Percentiles rank a stretch among this genome's conserved stretches.
phyloP scores from a whole-genome alignment of 768 basidiomycete species.

The Mycena epipterygia region DNA sequence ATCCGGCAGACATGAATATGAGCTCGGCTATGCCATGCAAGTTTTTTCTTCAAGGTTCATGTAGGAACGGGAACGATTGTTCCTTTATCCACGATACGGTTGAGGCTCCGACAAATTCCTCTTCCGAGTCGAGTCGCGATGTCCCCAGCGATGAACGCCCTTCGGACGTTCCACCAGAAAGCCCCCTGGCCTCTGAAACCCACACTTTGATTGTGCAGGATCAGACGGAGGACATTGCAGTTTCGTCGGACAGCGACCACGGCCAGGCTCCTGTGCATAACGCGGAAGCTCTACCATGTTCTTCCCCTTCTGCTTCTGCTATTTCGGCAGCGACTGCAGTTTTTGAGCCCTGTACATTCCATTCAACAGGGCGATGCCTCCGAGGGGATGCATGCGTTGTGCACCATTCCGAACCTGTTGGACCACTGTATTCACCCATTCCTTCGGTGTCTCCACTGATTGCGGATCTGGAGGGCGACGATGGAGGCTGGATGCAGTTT shows the following conservation, averaged over 20 bases:
- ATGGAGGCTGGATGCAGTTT: slow-evolving; percentile 26
- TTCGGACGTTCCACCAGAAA: neutral
- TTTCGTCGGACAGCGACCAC: neutral
- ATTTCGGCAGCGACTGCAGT: neutral
- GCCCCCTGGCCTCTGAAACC: neutral
- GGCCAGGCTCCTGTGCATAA: neutral
- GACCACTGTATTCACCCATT: slow-evolving; percentile 21
- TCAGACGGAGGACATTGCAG: neutral
- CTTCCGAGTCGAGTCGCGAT: too few relatives aligned
- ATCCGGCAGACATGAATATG: neutral
- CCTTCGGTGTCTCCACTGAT: slow-evolving; percentile 21
- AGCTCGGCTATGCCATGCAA: slow-evolving; percentile 19
- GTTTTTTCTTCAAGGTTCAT: slow-evolving; percentile 25
- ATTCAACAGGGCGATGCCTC: slow-evolving; percentile 16
- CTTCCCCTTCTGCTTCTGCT: neutral
- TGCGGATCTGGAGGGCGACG: neutral
- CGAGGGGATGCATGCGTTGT: slow-evolving; percentile 27
- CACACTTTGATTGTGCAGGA: neutral
- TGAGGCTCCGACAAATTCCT: neutral
- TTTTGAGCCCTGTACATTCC: slow-evolving; percentile 30
- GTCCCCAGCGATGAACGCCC: neutral
- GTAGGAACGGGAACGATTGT: slow-evolving; percentile 25
- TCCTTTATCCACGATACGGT: slow-evolving; percentile 5
- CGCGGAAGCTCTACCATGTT: neutral
- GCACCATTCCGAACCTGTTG: slow-evolving; percentile 8